Evolutionary conservation across 257 asterid genomes (phyloP).

Genomic region (Solanum corneliomulleri): DNA sequence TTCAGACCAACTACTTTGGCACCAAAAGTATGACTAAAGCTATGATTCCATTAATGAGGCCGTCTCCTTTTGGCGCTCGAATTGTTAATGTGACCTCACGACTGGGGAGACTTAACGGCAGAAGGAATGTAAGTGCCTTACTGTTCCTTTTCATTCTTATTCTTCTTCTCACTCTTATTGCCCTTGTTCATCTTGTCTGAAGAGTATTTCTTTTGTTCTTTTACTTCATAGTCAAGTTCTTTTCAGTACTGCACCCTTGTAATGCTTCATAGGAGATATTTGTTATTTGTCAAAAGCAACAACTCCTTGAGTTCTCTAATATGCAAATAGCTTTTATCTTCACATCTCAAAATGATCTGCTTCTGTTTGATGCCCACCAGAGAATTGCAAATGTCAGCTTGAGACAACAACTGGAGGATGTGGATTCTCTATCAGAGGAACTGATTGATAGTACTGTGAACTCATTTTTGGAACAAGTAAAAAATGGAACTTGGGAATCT

Average conservation of each 20-base stretch:
- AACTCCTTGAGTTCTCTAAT: not conserved
- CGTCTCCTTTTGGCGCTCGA: slow-evolving; percentile 63
- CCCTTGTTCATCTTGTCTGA: not conserved
- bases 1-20: slow-evolving; percentile 74
- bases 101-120: slow-evolving; percentile 79
- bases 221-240: not conserved
- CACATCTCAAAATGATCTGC: not conserved
- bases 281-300: not conserved
- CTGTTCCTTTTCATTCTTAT: not conserved
- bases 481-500: slow-evolving; percentile 62
- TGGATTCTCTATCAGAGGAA: slow-evolving; percentile 54
- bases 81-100: slow-evolving; percentile 73
- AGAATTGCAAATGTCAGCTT: slow-evolving; percentile 50
- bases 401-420: slow-evolving; percentile 56
- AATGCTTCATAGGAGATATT: not conserved
- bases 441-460: slow-evolving; percentile 42
- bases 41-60: slow-evolving; percentile 62
- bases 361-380: slow-evolving; percentile 18
- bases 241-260: not conserved
- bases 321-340: not conserved
- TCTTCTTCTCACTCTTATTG: not conserved
- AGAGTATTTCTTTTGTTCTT: not conserved
- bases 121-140: slow-evolving; percentile 42
- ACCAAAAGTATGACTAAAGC: slow-evolving; percentile 70
- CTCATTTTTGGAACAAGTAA: slow-evolving; percentile 51